phyloP scores from a whole-genome alignment of 148 eudicot genomes.

The Vaccinium darrowii region DNA sequence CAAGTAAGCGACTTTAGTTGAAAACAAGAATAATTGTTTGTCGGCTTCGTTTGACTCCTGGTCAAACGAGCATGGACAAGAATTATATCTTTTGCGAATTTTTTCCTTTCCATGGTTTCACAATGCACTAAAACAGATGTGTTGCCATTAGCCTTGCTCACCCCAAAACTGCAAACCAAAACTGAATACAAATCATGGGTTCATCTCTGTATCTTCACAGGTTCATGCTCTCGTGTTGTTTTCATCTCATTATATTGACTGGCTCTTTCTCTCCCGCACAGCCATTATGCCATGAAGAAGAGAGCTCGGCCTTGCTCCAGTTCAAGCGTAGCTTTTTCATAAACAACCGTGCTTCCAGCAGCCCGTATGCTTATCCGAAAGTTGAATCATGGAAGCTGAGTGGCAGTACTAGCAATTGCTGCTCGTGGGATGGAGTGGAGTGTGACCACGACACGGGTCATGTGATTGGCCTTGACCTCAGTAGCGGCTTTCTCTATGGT shows the following conservation, averaged over 20 bases:
- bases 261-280: neutral
- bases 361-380: constrained; percentile 12
- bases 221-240: neutral
- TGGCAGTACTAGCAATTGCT: constrained; percentile 23
- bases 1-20: too few relatives aligned
- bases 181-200: neutral
- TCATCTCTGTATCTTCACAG: neutral
- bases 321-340: constrained; percentile 18
- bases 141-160: neutral
- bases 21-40: neutral
- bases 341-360: neutral
- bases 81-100: neutral
- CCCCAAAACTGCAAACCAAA: neutral
- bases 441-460: constrained; percentile 32
- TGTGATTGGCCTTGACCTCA: constrained; percentile 45
- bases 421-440: constrained; percentile 45
- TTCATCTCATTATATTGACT: neutral
- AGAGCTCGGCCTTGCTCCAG: constrained; percentile 18
- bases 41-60: neutral
- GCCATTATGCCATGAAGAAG: constrained; percentile 17
- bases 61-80: neutral
- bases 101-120: neutral
- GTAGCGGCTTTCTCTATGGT: constrained; percentile 27
- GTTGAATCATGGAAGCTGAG: constrained; percentile 15
- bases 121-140: neutral